Evolutionary conservation across 177 flowering plant genomes (phyloP), one percentile per base, ranked within the genome.

Genomic region (Vitis hybrid): DNA sequence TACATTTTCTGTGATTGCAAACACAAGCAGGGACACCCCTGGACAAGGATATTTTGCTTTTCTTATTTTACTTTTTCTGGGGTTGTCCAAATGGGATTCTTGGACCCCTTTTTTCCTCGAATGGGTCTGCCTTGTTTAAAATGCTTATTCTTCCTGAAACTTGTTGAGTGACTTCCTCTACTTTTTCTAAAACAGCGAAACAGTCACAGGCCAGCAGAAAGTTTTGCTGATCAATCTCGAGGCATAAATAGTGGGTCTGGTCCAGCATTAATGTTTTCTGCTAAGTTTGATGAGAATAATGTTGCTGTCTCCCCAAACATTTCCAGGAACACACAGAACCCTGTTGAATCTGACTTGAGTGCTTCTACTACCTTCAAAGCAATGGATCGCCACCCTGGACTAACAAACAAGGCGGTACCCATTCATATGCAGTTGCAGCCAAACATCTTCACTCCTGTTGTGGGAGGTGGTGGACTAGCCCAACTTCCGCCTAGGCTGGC

Each of bases 251-350:
- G 70, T 60, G 84, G 67, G 11, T 60, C 82, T 58, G 69, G 24
- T 20, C 73, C 77, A 12, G 75, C 79, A 56, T 11, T 76, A 55
- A 41, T 62, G 13, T 74, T 74, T 65, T 24, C 77, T 53, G 62
- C 73, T 9, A 75, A 74, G 77, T 46, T 69, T 27, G 82, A 83
- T 27, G 88, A 80, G 73, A 77, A 76, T 59, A 77, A 71, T 60
- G 53, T 71, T 20, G 18, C 59, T 2, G 18, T 51, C 46, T 60
- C 81, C 30, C 81, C 85, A 49, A 58, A 73, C 4, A 46, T 71
- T 64, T 69, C 80, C 17, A 70, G 66, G 35, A 76, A 49, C 71
- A 69, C 65, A 41, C 81, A 77, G 68, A 65, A 74, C 50, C 65
- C 68, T 6, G 73, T 73, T 24, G 85, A 79, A 48, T 67, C 81